A percentile compares a stretch with the other conserved stretches of the same genome.
phyloP scores from a whole-genome alignment of 2,329 filamentous ascomycete genomes.

The Xylaria sp. region DNA sequence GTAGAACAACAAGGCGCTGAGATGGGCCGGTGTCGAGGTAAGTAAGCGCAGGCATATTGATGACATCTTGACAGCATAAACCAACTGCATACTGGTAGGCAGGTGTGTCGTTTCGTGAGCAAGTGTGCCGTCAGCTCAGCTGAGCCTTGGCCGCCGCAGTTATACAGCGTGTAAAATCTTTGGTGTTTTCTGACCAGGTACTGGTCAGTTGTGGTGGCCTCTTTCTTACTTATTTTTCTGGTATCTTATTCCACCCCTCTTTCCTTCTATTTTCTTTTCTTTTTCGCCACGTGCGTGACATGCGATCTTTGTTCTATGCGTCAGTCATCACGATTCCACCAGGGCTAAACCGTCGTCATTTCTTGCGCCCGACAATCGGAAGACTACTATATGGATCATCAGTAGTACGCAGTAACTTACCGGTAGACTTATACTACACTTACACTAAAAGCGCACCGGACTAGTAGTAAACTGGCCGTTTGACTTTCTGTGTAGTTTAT shows the following conservation, averaged over 20 bases:
- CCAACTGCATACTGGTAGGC: not conserved
- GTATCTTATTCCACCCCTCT: not conserved
- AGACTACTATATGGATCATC: not conserved
- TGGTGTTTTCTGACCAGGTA: constrained; percentile 9
- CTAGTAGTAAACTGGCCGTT: too few relatives aligned
- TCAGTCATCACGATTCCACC: constrained; percentile 12
- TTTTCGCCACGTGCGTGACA: constrained; percentile 30
- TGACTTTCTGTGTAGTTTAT: too few relatives aligned
- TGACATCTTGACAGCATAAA: not conserved
- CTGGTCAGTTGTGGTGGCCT: not conserved
- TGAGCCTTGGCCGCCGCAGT: constrained; percentile 2
- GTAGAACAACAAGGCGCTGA: too few relatives aligned
- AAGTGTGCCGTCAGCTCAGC: constrained; percentile 18
- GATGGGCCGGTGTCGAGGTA: not conserved
- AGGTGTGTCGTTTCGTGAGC: not conserved
- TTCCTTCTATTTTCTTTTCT: not conserved
- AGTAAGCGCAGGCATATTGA: not conserved
- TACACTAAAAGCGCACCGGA: too few relatives aligned
- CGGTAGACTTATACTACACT: too few relatives aligned
- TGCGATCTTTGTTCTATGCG: constrained; percentile 18
- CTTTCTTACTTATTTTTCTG: not conserved
- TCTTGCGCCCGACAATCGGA: not conserved
- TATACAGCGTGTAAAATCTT: not conserved
- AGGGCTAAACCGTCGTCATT: constrained; percentile 7
- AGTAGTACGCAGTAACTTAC: not conserved